Percentiles rank a stretch among this genome's conserved stretches.
These are phyloP conservation scores for Ustilago xerochloae DNA, from an alignment of 1,284 basidiomycete genomes.

Conservation along the genomic window DNA sequence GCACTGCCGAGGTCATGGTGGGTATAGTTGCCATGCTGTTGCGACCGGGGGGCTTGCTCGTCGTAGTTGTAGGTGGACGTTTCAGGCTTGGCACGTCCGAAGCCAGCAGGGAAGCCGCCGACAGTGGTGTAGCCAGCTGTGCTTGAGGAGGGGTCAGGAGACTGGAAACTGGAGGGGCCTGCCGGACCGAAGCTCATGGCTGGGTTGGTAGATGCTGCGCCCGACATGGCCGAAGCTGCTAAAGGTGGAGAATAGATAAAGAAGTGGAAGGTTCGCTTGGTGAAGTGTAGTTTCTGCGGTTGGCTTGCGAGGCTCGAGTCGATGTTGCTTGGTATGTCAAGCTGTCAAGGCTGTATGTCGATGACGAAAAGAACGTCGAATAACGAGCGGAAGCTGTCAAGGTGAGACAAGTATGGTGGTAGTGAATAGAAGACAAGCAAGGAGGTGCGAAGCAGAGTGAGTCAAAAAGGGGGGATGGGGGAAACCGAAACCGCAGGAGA, in stretches of 20 bases:
- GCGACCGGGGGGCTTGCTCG: conserved; percentile 48
- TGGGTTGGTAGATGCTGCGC: conserved; percentile 45
- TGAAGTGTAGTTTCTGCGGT: neutral
- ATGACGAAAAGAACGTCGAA: conserved; percentile 7
- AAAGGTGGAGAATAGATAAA: neutral
- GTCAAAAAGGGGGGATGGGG: conserved; percentile 15
- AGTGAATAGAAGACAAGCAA: conserved; percentile 19
- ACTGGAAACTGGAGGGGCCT: conserved; percentile 34
- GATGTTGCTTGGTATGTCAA: neutral
- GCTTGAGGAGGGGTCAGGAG: conserved; percentile 37
- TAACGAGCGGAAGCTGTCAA: conserved; percentile 17
- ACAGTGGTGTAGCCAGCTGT: conserved; percentile 26
- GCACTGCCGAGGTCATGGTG: conserved; percentile 39
- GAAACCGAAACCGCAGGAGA: conserved; percentile 45
- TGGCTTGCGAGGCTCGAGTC: neutral
- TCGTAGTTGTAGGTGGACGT: conserved; percentile 34
- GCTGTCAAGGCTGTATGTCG: neutral
- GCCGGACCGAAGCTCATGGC: conserved; percentile 39
- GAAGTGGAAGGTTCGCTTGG: neutral
- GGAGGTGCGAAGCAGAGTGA: conserved; percentile 23
- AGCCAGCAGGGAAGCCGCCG: conserved; percentile 25
- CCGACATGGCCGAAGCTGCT: conserved; percentile 21
- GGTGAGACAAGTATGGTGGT: conserved; percentile 44
- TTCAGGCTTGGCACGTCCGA: conserved; percentile 38
- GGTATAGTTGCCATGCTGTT: conserved; percentile 47